Percentiles rank a stretch among this genome's conserved stretches.
Conservation (phyloP, 306 rosid genomes). For the Pyrus pyrifolia region DNA sequence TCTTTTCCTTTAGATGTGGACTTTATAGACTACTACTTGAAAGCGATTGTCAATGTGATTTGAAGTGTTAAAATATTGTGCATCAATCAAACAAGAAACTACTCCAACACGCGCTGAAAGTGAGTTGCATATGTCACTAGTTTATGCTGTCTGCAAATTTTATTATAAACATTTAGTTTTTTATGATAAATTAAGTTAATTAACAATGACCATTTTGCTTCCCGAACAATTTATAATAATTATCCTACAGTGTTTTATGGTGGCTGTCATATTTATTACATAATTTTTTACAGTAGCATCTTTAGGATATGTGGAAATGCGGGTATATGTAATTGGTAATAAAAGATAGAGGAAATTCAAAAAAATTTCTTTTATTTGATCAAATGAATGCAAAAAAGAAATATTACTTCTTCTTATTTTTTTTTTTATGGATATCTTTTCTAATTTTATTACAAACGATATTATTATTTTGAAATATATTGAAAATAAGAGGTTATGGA, state of each 20-base stretch:
- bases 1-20: conserved; percentile 26
- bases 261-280: neutral
- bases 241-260: no score
- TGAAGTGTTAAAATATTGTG: conserved; percentile 28
- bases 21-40: conserved; percentile 57
- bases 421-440: no score
- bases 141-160: neutral
- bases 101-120: conserved; percentile 13
- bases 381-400: neutral
- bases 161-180: neutral
- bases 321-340: neutral
- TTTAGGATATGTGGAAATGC: neutral
- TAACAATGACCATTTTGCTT: neutral
- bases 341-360: neutral
- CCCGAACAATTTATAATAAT: neutral
- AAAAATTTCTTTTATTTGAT: no score
- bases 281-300: neutral
- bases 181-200: neutral
- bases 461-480: no score
- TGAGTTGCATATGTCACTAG: neutral
- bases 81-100: neutral
- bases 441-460: neutral
- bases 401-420: no score
- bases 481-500: no score
- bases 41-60: conserved; percentile 68